Evolutionary conservation across 1,284 basidiomycete genomes (phyloP).

Genomic region (Trametes pubescens): DNA sequence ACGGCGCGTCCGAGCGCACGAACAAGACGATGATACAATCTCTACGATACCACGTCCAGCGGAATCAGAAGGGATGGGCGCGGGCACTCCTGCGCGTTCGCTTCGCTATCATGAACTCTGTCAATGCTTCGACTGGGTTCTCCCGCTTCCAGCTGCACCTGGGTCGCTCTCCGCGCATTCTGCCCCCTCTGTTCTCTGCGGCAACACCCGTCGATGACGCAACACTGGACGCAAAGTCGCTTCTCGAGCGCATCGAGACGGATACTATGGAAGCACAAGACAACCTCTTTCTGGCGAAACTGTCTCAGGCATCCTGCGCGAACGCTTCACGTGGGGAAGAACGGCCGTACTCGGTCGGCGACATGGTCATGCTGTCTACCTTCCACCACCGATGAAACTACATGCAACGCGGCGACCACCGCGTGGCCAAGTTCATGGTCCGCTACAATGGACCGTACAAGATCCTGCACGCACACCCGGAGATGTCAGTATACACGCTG

Average conservation of each 20-base stretch:
- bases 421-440: not conserved
- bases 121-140: not conserved
- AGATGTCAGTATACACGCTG: not conserved
- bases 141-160: not conserved
- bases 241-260: not conserved
- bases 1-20: slow-evolving; percentile 33
- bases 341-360: no score
- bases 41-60: not conserved
- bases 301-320: slow-evolving; percentile 18
- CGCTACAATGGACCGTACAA: not conserved
- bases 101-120: not conserved
- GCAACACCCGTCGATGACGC: no score
- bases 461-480: not conserved
- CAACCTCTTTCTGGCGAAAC: slow-evolving; percentile 28
- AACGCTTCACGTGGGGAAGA: no score
- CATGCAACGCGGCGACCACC: not conserved
- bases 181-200: not conserved
- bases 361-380: not conserved
- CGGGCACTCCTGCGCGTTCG: not conserved
- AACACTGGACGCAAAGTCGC: slow-evolving; percentile 6
- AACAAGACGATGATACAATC: slow-evolving; percentile 39
- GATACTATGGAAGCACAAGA: slow-evolving; percentile 32
- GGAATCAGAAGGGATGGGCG: not conserved
- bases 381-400: not conserved
- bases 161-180: not conserved